Base-by-base conservation (phyloP, 73 alveolate species). In the Paramecium octaurelia region DNA sequence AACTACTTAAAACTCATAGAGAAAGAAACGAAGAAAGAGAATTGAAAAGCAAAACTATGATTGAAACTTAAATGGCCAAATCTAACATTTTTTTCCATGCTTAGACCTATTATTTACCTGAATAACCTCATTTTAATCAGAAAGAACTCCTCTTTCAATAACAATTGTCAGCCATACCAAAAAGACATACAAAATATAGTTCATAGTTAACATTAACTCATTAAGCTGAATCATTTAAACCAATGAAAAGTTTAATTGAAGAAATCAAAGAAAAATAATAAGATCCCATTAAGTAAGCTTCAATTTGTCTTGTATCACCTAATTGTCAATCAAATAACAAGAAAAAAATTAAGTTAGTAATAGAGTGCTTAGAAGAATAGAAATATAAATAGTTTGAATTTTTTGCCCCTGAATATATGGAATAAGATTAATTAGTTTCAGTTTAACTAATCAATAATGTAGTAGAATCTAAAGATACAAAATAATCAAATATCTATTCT, bases 221-320 rank as follows among this genome's bases (percentile, higher is more conserved):
- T 44, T 29, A 42, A 42, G 23, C 77, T 24, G 76, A 80, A 80
- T 80, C 91, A 20, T 43, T 80, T n/a, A 80, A 80, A 46, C 75
- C 76, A 20, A 80, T 80, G 77, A 80, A 43, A 6, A 80, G 91
- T 48, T 35, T 80, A 16, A 77, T 80, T 24, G 91, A 80, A 10
- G 91, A 59, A 38, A 77, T 80, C 12, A 18, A 80, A 35, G 91
- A 80, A 80, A 46, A 44, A 24, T 23, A 73, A 36, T 73, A 12
- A 73, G 29, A 64, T 31, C 20, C 84, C 7, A 34, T 34, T 27
- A 64, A 23, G n/a, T 14, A 64, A 24, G 42, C 18, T 11, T 64
- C 84, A 20, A 34, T 24, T 64, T 64, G 48, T 64, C 44, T 34
- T 27, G 24, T 34, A 64, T 12, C 46, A 0, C 43, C 38, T 59